Conservation (phyloP, 164 flowering plant genomes). For the Macadamia integrifolia region DNA sequence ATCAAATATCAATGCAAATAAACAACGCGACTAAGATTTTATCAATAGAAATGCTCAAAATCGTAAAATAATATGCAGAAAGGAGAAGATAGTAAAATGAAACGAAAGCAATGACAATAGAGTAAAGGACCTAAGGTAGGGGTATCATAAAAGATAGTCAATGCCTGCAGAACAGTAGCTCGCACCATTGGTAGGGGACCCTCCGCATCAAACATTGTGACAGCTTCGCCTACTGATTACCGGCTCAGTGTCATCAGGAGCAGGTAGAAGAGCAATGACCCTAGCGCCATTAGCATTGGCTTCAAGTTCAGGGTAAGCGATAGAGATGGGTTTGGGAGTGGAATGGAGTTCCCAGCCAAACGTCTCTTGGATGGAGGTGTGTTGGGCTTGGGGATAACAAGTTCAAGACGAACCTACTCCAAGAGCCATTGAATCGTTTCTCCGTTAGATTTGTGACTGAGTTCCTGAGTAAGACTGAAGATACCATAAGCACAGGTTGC, state of each 20-base stretch:
- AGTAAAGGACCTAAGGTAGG: constrained; percentile 57
- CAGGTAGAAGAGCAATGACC: constrained; percentile 30
- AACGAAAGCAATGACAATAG: not conserved
- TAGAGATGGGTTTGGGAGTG: too few relatives aligned
- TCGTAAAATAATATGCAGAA: too few relatives aligned
- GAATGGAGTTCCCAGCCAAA: too few relatives aligned
- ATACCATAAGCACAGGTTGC: too few relatives aligned
- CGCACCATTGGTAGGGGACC: constrained; percentile 38
- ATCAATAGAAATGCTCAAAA: too few relatives aligned
- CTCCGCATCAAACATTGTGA: constrained; percentile 46
- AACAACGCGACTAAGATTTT: too few relatives aligned
- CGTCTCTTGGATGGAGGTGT: too few relatives aligned
- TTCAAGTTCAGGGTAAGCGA: too few relatives aligned
- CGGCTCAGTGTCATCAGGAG: constrained; percentile 21
- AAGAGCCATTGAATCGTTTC: constrained; percentile 17
- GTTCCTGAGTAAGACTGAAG: constrained; percentile 16
- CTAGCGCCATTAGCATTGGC: too few relatives aligned
- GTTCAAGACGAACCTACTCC: constrained; percentile 8
- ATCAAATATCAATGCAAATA: too few relatives aligned
- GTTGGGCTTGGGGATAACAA: too few relatives aligned
- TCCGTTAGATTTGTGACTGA: constrained; percentile 12
- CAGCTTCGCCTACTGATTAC: constrained; percentile 48
- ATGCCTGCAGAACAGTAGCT: constrained; percentile 85
- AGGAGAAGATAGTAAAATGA: not conserved
- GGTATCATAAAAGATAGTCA: constrained; percentile 88